These are phyloP conservation scores for Talaromyces nanjingensis DNA, from an alignment of 495 filamentous ascomycete species.

Conservation along the genomic window DNA sequence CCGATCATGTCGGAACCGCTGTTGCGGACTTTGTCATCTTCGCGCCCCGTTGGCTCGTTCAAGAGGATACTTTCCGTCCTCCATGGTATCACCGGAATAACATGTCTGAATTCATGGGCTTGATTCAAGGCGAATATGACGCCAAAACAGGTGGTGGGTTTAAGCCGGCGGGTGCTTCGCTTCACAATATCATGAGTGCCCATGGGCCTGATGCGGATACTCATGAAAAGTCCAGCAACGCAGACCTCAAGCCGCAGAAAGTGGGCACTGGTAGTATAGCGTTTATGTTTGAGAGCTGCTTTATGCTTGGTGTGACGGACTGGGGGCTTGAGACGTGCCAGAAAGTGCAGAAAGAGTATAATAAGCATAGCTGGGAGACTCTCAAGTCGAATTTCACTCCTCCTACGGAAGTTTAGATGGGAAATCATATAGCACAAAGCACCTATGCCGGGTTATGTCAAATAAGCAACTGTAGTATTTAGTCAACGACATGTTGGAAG, in stretches of 20 bases:
- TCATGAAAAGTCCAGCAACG: constrained; percentile 35
- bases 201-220: constrained; percentile 55
- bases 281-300: constrained; percentile 4
- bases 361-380: constrained; percentile 10
- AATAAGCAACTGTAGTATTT: too few relatives aligned
- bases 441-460: too few relatives aligned
- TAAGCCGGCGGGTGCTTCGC: constrained; percentile 51
- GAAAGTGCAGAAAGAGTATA: background rate
- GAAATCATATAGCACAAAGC: background rate
- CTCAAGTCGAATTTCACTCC: constrained; percentile 22
- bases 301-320: background rate
- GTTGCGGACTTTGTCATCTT: constrained; percentile 48
- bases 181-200: constrained; percentile 58
- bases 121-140: constrained; percentile 46
- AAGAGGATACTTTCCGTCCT: constrained; percentile 38
- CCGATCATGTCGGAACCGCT: constrained; percentile 63
- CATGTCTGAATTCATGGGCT: constrained; percentile 43
- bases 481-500: too few relatives aligned
- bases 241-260: background rate
- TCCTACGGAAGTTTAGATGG: background rate
- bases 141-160: constrained; percentile 35
- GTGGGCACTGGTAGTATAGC: background rate
- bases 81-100: constrained; percentile 46
- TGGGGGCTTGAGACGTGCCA: background rate
- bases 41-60: constrained; percentile 42